phyloP scores from a whole-genome alignment of 306 rosid genomes.

The Sicyos edulis region DNA sequence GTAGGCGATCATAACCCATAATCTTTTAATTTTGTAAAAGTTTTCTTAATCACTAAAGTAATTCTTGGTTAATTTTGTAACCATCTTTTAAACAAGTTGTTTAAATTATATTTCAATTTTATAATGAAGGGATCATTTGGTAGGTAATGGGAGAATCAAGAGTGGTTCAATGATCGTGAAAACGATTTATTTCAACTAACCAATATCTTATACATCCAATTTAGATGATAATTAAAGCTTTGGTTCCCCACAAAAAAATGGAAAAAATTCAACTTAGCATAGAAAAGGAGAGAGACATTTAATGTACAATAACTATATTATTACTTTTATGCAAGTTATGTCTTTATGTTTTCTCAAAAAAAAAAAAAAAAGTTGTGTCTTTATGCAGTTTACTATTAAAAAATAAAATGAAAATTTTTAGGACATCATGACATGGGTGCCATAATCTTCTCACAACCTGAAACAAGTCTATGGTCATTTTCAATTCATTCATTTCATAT shows the following conservation, averaged over 20 bases:
- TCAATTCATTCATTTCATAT: not conserved
- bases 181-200: not conserved
- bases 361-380: no score
- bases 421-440: constrained; percentile 19
- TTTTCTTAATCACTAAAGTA: no score
- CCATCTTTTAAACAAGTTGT: not conserved
- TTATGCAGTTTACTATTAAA: not conserved
- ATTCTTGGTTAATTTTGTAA: not conserved
- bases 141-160: constrained; percentile 7
- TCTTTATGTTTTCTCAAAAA: no score
- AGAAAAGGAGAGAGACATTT: not conserved
- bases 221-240: not conserved
- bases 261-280: not conserved
- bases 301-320: not conserved
- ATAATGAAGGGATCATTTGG: constrained; percentile 11
- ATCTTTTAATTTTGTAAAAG: no score
- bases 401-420: not conserved
- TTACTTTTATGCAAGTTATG: no score
- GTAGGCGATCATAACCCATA: no score
- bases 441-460: constrained; percentile 14
- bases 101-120: not conserved
- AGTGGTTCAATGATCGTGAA: constrained; percentile 9
- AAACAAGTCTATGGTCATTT: constrained; percentile 12
- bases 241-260: not conserved
- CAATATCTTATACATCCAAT: not conserved